Percentiles rank a stretch among this genome's conserved stretches.
Evolutionary conservation across 1,284 basidiomycete genomes (phyloP).

Genomic region (Meripilus lineatus): DNA sequence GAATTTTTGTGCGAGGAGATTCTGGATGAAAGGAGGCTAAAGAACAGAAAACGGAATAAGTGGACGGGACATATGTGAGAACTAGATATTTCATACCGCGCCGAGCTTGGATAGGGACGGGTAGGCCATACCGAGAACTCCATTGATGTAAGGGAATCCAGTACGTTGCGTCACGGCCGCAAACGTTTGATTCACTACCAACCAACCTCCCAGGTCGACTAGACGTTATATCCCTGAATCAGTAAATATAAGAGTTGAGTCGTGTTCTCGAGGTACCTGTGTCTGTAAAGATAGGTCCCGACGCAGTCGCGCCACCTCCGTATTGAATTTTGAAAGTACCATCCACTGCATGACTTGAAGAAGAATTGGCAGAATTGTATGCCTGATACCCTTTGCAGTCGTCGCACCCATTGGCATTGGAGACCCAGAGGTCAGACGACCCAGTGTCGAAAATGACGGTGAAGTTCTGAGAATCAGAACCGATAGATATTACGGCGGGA

Average conservation of each 20-base stretch:
- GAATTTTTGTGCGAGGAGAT: too few relatives aligned
- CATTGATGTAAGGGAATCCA: conserved; percentile 19
- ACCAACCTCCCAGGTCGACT: conserved; percentile 22
- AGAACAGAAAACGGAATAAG: too few relatives aligned
- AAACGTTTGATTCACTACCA: conserved; percentile 2
- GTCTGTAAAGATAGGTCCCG: conserved; percentile 30
- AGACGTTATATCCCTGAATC: conserved; percentile 19
- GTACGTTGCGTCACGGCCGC: conserved; percentile 2
- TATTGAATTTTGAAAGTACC: conserved; percentile 24
- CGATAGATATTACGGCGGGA: conserved; percentile 37
- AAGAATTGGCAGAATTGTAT: conserved; percentile 27
- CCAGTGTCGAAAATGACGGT: conserved; percentile 24
- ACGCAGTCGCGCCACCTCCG: conserved; percentile 27
- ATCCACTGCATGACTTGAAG: conserved; percentile 20
- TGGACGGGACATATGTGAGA: neutral
- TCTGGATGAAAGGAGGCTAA: too few relatives aligned
- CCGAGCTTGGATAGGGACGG: conserved; percentile 19
- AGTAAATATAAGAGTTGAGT: conserved; percentile 15
- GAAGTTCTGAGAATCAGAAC: conserved; percentile 28
- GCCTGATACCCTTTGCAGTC: conserved; percentile 31
- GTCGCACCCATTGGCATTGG: conserved; percentile 15
- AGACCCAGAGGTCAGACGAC: conserved; percentile 36
- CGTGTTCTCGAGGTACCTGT: conserved; percentile 20
- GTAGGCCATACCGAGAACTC: conserved; percentile 27
- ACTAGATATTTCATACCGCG: too few relatives aligned